Evolutionary conservation across 2,329 filamentous ascomycete species (phyloP), one percentile per base, ranked within the genome.

Genomic region (Xylariaceae sp.): DNA sequence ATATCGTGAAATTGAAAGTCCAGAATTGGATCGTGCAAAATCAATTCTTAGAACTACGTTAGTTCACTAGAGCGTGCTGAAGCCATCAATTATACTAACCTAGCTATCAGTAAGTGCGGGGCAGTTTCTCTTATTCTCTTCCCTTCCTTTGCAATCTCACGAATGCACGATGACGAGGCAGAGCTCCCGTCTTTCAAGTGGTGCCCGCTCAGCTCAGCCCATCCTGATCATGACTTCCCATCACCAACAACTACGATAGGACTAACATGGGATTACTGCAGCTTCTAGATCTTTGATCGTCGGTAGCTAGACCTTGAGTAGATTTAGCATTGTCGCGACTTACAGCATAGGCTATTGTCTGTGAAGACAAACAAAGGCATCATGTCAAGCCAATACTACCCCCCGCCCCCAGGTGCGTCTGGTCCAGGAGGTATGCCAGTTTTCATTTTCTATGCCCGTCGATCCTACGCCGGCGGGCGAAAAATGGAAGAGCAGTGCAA

Each of bases 301-400:
- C 18, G 33, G 21, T 7, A 16, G 6, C 7, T 21, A 42, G 39
- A n/a, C 15, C 32, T 18, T 24, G 13, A 20, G 21, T 8, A 30
- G 15, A 32, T 26, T 10, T 47, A n/a, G 16, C n/a, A 13, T 36
- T 4, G 16, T 27, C 24, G 13, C 33, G 6, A 16, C 16, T 20
- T 8, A 15, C 30, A n/a, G 10, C 23, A 13, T 16, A 29, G 2
- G 20, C 9, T 11, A 29, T 21, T 30, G 15, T 20, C 13, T 20
- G 15, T 26, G 13, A 33, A 20, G 24, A 48, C 42, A 35, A 24
- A 27, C 30, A 11, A 24, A 23, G 42, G 27, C 33, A 24, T 57
- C 56, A 78, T 79, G 73, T 75, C 75, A 53, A 67, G 66, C 44
- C 73, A 75, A 50, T 80, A 75, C 61, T 80, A 79, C 64, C 77